Base-by-base conservation (phyloP, 805 yeast genomes). In the Pichia cabralensis region DNA sequence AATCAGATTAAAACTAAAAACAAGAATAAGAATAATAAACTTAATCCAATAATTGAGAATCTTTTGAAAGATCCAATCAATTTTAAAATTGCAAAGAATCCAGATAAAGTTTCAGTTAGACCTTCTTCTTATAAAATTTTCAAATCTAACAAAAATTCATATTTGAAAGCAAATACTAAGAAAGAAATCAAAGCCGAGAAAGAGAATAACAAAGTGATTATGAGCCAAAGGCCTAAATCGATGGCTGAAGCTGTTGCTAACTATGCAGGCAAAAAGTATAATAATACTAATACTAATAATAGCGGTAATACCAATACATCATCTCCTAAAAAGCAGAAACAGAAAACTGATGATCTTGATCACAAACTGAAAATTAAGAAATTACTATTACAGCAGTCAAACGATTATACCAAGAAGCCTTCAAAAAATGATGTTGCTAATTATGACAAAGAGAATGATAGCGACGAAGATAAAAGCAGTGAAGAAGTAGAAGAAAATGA, bases 221-320 rank as follows among this genome's bases (percentile, higher is more conserved):
- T n/a, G n/a, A n/a, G n/a, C n/a, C n/a, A n/a, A n/a, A 44, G 50
- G 30, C 71, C 73, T 11, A 61, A 49, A 37, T 66, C 74, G 14
- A 60, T 70, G 68, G 76, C 75, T 8, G 76, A 70, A 49, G 78
- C 78, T 8, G 69, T 74, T 21, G 74, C 75, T 10, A 65, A 70
- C 7, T 71, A 71, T 48, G 64, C 77, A 1, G 74, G 76, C 20
- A 71, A 70, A 38, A 67, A 63, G 45, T 72, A 70, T 38, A 26
- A 26, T 8, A 28, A 23, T n/a, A n/a, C n/a, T n/a, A n/a, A n/a
- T n/a, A n/a, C n/a, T n/a, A n/a, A n/a, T n/a, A n/a, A n/a, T n/a
- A n/a, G n/a, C n/a, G n/a, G n/a, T n/a, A 22, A 22, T 22, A 10
- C 23, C 13, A 14, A 14, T 14, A 17, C 13, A 25, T 25, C 16